phyloP scores from a whole-genome alignment of 805 yeast species.

The Komagataella pastoris region DNA sequence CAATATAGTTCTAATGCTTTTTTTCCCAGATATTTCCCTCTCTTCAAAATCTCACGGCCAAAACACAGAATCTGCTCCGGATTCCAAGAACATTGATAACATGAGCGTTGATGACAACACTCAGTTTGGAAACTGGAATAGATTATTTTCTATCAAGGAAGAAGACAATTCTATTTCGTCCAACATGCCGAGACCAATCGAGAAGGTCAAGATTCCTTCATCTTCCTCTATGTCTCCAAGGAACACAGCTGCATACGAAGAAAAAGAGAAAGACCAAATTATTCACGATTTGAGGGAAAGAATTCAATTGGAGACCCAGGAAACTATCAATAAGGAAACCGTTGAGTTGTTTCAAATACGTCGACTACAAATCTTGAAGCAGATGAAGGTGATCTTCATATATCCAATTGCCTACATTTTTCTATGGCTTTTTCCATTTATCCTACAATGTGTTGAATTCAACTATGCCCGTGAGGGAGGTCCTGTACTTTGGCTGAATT shows the following conservation, averaged over 20 bases:
- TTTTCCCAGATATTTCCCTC: slow-evolving; percentile 18
- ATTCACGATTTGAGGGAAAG: slow-evolving; percentile 3
- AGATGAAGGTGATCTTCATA: slow-evolving; percentile 66
- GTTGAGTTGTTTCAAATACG: slow-evolving; percentile 48
- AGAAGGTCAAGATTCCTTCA: not conserved
- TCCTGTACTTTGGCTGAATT: slow-evolving; percentile 49
- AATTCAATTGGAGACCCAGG: slow-evolving; percentile 13
- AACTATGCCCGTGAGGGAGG: slow-evolving; percentile 37
- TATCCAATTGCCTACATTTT: slow-evolving; percentile 76
- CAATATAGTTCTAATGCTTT: slow-evolving; percentile 12
- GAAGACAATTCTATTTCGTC: not conserved
- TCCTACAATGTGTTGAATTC: slow-evolving; percentile 37
- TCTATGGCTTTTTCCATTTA: slow-evolving; percentile 74
- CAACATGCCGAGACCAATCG: not conserved
- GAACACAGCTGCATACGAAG: slow-evolving; percentile 1
- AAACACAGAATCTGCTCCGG: slow-evolving; percentile 12
- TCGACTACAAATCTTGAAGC: slow-evolving; percentile 56
- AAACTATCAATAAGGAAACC: slow-evolving; percentile 41
- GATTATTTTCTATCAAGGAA: not conserved
- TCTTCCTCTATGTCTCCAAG: not conserved
- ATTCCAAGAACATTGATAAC: slow-evolving; percentile 11
- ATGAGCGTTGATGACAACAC: not conserved
- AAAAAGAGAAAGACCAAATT: slow-evolving; percentile 7
- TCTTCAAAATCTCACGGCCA: slow-evolving; percentile 16
- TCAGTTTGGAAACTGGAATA: not conserved